These are phyloP conservation scores for Clathrus columnatus DNA, from an alignment of 768 basidiomycete genomes.

Conservation along the genomic window DNA sequence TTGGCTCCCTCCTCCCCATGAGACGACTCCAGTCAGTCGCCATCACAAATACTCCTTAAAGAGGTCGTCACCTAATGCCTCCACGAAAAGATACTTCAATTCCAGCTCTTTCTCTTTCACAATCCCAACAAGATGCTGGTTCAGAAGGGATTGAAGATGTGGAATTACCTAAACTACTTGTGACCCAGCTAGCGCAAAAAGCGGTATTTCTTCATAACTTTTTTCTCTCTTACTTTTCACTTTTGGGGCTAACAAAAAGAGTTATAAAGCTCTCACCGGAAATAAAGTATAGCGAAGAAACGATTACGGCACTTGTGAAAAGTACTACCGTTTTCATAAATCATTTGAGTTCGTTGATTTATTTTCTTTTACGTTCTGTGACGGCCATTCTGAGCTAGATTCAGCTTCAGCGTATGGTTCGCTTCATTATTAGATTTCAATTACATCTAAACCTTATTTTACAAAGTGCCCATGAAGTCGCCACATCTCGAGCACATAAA, in stretches of 20 bases:
- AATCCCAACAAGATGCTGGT: constrained; percentile 70
- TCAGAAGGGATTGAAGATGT: constrained; percentile 85
- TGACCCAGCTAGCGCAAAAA: constrained; percentile 79
- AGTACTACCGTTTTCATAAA: constrained; percentile 94
- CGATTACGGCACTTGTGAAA: constrained; percentile 74
- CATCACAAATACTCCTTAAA: too few species aligned
- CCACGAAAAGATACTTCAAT: constrained; percentile 59
- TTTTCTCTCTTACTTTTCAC: not conserved
- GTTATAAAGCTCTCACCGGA: constrained; percentile 64
- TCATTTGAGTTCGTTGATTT: constrained; percentile 63
- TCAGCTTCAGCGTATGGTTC: constrained; percentile 38
- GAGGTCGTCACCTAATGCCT: constrained; percentile 5
- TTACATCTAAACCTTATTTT: not conserved
- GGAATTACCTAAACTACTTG: constrained; percentile 76
- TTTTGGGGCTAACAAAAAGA: not conserved
- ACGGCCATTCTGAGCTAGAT: constrained; percentile 5
- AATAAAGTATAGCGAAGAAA: constrained; percentile 85
- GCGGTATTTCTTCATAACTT: constrained; percentile 42
- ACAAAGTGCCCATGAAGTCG: constrained; percentile 78
- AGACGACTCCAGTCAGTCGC: too few species aligned
- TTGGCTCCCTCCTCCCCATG: too few species aligned
- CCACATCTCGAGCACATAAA: constrained; percentile 75
- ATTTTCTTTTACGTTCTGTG: not conserved
- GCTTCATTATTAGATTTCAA: not conserved
- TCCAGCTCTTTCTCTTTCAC: constrained; percentile 44